phyloP scores from a whole-genome alignment of 176 grass and related monocot genomes.

The Chrysopogon serrulatus region DNA sequence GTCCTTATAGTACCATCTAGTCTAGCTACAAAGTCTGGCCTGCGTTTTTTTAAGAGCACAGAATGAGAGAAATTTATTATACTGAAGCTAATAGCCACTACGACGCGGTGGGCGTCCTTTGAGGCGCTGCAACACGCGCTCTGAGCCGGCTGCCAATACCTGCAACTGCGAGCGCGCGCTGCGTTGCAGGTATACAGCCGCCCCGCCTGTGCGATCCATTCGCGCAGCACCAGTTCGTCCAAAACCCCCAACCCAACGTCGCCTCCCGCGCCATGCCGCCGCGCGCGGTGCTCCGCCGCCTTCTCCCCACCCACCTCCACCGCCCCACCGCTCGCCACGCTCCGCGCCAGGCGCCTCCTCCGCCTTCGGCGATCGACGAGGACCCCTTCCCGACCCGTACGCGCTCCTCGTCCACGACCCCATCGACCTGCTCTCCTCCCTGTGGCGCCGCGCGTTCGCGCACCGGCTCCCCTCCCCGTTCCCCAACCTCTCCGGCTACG shows the following conservation, averaged over 20 bases:
- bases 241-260: neutral
- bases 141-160: too few species aligned
- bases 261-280: conserved; percentile 16
- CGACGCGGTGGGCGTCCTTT: neutral
- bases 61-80: neutral
- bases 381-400: conserved; percentile 53
- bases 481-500: conserved; percentile 86
- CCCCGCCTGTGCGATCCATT: neutral
- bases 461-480: conserved; percentile 36
- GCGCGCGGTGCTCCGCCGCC: conserved; percentile 25
- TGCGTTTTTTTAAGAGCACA: neutral
- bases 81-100: neutral
- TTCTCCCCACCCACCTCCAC: conserved; percentile 16
- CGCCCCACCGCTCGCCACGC: neutral
- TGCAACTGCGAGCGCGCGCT: too few species aligned
- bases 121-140: neutral
- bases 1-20: neutral
- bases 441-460: conserved; percentile 82
- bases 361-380: neutral
- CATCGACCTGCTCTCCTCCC: conserved; percentile 63
- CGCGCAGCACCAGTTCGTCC: conserved; percentile 39
- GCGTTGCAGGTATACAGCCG: too few species aligned
- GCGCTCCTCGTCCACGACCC: conserved; percentile 75
- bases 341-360: neutral
- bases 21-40: neutral